These are phyloP conservation scores for Cercospora beticola DNA, from an alignment of 2,329 filamentous ascomycete genomes.

Conservation along the genomic window DNA sequence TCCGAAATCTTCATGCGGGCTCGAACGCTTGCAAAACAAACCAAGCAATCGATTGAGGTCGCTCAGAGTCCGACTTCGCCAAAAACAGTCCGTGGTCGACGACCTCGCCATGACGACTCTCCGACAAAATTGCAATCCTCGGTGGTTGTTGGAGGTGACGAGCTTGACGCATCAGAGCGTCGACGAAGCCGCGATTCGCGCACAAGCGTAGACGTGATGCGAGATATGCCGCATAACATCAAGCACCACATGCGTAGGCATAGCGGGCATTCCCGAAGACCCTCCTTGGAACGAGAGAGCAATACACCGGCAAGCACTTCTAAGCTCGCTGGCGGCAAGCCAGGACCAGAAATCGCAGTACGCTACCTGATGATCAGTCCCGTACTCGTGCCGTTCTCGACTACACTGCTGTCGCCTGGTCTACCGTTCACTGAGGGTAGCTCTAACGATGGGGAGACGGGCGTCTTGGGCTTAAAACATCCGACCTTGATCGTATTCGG, in stretches of 20 bases:
- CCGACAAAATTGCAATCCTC: not conserved
- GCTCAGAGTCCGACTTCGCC: not conserved
- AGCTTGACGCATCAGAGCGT: constrained; percentile 43
- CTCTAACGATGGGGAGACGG: constrained; percentile 8
- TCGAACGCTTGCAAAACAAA: constrained; percentile 63
- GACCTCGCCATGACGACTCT: not conserved
- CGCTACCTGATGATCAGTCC: constrained; percentile 51
- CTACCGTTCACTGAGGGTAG: constrained; percentile 28
- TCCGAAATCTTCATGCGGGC: constrained; percentile 71
- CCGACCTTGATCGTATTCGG: constrained; percentile 72
- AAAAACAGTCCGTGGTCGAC: not conserved
- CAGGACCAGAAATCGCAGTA: constrained; percentile 18
- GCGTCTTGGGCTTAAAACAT: constrained; percentile 55
- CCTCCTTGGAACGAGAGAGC: not conserved
- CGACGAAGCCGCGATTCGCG: constrained; percentile 45
- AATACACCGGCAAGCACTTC: not conserved
- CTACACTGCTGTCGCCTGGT: constrained; percentile 33
- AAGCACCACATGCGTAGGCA: constrained; percentile 31
- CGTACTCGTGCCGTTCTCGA: constrained; percentile 46
- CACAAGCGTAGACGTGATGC: constrained; percentile 39
- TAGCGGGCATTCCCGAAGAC: constrained; percentile 17
- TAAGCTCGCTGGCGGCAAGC: constrained; percentile 2
- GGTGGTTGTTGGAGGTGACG: constrained; percentile 47
- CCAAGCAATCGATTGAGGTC: constrained; percentile 44
- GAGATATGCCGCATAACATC: constrained; percentile 41